Conservation (phyloP, 768 basidiomycete species). For the Cantharellus cinnabarinus region DNA sequence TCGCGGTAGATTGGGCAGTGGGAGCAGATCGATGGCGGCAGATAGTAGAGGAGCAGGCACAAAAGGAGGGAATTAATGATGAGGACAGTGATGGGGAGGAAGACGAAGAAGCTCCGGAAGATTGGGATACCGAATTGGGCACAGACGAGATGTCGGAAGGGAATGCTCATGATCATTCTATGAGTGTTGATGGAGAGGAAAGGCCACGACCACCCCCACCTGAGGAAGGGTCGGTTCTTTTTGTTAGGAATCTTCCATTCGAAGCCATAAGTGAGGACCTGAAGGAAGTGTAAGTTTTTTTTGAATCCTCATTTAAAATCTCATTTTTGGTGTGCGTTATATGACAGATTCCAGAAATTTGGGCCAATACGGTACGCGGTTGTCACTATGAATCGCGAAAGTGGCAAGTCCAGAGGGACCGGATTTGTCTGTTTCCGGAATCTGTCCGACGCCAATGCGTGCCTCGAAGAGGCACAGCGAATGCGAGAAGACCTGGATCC, state of each 20-base stretch:
- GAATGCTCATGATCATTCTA: no score
- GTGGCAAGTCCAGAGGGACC: constrained; percentile 78
- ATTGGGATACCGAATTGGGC: constrained; percentile 9
- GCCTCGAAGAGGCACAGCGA: constrained; percentile 58
- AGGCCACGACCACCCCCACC: constrained; percentile 26
- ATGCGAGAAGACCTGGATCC: constrained; percentile 39
- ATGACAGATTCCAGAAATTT: constrained; percentile 64
- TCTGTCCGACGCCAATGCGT: constrained; percentile 68
- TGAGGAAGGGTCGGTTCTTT: constrained; percentile 77
- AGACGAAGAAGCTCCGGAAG: constrained; percentile 12
- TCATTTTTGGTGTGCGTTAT: neutral
- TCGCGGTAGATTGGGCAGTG: constrained; percentile 92
- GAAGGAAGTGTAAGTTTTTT: constrained; percentile 42
- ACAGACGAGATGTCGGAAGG: no score
- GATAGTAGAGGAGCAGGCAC: constrained; percentile 27
- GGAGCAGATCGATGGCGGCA: constrained; percentile 77
- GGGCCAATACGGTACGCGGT: constrained; percentile 86
- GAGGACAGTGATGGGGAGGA: constrained; percentile 13
- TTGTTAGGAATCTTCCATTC: constrained; percentile 86
- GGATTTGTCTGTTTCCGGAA: constrained; percentile 98
- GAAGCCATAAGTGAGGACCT: constrained; percentile 86
- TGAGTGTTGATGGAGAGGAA: constrained; percentile 20
- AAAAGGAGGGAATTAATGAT: constrained; percentile 14
- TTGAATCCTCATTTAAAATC: neutral
- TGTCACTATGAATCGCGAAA: constrained; percentile 65